phyloP scores from a whole-genome alignment of 176 grass and related monocot species.

The Urochloa ruziziensis region DNA sequence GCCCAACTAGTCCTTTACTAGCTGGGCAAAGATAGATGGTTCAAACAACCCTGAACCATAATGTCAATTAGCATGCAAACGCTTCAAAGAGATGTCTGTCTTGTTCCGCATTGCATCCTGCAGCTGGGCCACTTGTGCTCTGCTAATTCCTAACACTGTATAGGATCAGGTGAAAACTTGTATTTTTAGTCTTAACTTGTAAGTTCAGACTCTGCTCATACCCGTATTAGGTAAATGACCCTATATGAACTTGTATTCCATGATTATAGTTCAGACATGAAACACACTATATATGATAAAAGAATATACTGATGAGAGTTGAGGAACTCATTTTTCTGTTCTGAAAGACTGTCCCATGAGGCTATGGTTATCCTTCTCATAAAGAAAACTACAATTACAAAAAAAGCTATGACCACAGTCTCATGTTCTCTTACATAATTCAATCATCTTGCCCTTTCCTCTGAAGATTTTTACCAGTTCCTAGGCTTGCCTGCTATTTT shows the following conservation, averaged over 20 bases:
- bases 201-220: too few species aligned
- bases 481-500: too few species aligned
- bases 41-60: neutral
- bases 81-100: too few species aligned
- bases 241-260: too few species aligned
- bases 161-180: neutral
- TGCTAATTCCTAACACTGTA: neutral
- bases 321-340: neutral
- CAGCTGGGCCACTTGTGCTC: neutral
- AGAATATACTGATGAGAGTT: neutral
- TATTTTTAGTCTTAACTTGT: neutral
- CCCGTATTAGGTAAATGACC: too few species aligned
- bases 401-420: neutral
- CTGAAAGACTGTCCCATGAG: neutral
- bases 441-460: neutral
- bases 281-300: neutral
- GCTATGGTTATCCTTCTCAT: too few species aligned
- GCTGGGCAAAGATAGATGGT: neutral
- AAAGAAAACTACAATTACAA: neutral
- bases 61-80: too few species aligned
- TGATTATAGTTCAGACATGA: neutral
- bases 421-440: neutral
- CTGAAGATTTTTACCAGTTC: too few species aligned
- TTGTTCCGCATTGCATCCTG: too few species aligned
- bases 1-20: neutral